Evolutionary conservation across 2,329 filamentous ascomycete species (phyloP).

Genomic region (Colletotrichum sp.): DNA sequence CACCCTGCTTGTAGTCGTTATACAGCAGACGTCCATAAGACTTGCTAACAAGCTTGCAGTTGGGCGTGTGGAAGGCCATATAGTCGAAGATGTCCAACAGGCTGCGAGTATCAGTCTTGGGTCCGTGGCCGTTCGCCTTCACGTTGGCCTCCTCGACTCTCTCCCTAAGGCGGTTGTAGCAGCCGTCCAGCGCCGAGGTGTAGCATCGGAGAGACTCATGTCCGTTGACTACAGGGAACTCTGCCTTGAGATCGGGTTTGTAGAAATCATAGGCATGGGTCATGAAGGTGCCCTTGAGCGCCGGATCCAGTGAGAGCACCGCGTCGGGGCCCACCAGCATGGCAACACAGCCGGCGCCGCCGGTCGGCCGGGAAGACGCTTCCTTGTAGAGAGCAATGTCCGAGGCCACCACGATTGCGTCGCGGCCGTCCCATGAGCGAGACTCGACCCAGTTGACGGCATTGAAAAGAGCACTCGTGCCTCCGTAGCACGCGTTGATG

Average conservation of each 20-base stretch:
- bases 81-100: slow-evolving; percentile 83
- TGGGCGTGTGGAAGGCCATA: slow-evolving; percentile 48
- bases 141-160: slow-evolving; percentile 60
- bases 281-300: slow-evolving; percentile 81
- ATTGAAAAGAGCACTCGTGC: slow-evolving; percentile 86
- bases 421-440: slow-evolving; percentile 83
- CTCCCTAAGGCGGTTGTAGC: slow-evolving; percentile 73
- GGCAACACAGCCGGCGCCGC: slow-evolving; percentile 80
- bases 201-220: slow-evolving; percentile 86
- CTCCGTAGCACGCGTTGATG: slow-evolving; percentile 85
- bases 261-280: slow-evolving; percentile 88
- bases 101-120: slow-evolving; percentile 26
- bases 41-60: slow-evolving; percentile 4
- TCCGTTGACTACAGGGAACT: slow-evolving; percentile 85
- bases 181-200: slow-evolving; percentile 80
- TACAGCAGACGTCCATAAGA: neutral
- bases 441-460: slow-evolving; percentile 85
- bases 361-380: slow-evolving; percentile 80
- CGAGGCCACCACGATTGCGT: slow-evolving; percentile 80
- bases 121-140: slow-evolving; percentile 50
- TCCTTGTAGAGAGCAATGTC: slow-evolving; percentile 88
- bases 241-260: slow-evolving; percentile 86
- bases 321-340: slow-evolving; percentile 81
- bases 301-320: slow-evolving; percentile 76
- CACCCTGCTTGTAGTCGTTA: neutral